These are phyloP conservation scores for Phlebiopsis gigantea DNA, from an alignment of 768 basidiomycete species.

Conservation along the genomic window DNA sequence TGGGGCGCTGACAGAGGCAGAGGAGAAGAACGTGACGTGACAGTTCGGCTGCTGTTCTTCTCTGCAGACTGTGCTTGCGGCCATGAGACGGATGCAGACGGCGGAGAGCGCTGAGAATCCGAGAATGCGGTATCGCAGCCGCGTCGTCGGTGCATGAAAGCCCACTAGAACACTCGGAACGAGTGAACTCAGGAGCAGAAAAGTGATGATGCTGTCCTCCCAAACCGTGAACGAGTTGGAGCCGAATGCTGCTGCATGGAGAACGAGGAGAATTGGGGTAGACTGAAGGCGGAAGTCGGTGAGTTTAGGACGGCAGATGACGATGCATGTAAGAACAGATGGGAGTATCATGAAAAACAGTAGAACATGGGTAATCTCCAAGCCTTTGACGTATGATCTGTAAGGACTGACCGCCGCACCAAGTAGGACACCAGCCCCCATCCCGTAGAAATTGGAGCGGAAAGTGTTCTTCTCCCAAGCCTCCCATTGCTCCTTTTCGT, in stretches of 20 bases:
- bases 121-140: slow-evolving; percentile 72
- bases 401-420: slow-evolving; percentile 22
- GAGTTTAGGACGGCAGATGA: slow-evolving; percentile 35
- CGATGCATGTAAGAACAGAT: slow-evolving; percentile 41
- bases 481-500: slow-evolving; percentile 35
- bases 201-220: slow-evolving; percentile 84
- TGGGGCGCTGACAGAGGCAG: slow-evolving; percentile 61
- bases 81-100: slow-evolving; percentile 67
- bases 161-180: slow-evolving; percentile 56
- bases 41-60: slow-evolving; percentile 95
- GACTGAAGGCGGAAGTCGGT: slow-evolving; percentile 14
- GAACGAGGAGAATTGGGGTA: slow-evolving; percentile 44
- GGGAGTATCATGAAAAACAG: slow-evolving; percentile 44
- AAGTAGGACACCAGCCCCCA: slow-evolving; percentile 8
- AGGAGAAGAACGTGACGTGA: slow-evolving; percentile 82
- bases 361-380: slow-evolving; percentile 45
- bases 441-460: not conserved
- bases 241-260: slow-evolving; percentile 74
- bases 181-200: slow-evolving; percentile 64
- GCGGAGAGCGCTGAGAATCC: slow-evolving; percentile 65
- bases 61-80: slow-evolving; percentile 81
- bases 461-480: slow-evolving; percentile 29
- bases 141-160: slow-evolving; percentile 58
- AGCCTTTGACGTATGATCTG: slow-evolving; percentile 34
- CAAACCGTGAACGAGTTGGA: slow-evolving; percentile 98